Base-by-base conservation (phyloP, 176 grass and related monocot species). In the Saccharum spontaneum region DNA sequence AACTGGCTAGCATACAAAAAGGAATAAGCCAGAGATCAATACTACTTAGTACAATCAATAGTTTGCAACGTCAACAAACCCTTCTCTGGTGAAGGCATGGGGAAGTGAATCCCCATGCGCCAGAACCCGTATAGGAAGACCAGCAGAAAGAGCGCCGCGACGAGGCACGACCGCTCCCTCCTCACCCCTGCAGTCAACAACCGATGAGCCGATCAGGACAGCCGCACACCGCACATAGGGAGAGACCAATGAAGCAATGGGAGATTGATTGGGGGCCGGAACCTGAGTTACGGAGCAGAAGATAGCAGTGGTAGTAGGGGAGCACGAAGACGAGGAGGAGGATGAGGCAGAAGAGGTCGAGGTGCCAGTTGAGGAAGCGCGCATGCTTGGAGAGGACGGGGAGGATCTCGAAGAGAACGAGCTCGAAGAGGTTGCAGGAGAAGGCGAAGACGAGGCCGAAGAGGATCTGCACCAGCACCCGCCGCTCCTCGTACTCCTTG, bases 381-480 rank as follows among this genome's bases (percentile, higher is more conserved):
- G 97, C 91, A 73, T 77, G 65, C 71, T 99, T 99, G 84, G 97
- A 99, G 82, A 96, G 97, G 49, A 99, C 80, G 28, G 87, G 84
- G 68, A 99, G 97, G 91, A 99, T 99, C 97, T 96, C 97, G 82
- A 99, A 98, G 88, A 98, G 97, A 39, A 98, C 90, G 73, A 98
- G 93, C 90, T 96, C 81, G 86, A 98, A 99, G 81, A 96, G 93
- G 88, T 99, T 96, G 90, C 97, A 99, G 87, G 97, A 96, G 91
- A 99, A 96, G 91, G 97, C 97, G 86, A 99, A 99, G 86, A 99
- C 93, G 86, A 96, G 88, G 87, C 97, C 94, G 88, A 99, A 99
- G 91, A 99, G 93, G 92, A 99, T 94, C 90, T 99, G 97, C 75
- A 99, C 97, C 71, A 96, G 91, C 46, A 88, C 93, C 81, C 93